phyloP scores from a whole-genome alignment of 306 rosid species.

The Inga laurina region DNA sequence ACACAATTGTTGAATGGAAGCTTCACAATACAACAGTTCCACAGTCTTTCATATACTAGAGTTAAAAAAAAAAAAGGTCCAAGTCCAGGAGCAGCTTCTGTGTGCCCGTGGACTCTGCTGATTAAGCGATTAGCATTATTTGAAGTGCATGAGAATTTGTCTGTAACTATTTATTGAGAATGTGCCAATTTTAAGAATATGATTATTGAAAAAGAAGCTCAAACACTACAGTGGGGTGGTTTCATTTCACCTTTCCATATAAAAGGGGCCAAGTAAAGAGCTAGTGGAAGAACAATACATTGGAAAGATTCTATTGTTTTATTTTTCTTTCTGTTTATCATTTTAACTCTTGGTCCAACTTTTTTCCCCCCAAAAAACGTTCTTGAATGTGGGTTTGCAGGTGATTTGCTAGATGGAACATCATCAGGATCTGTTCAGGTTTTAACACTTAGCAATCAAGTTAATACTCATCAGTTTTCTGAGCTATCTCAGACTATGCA shows the following conservation, averaged over 20 bases:
- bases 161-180: background rate
- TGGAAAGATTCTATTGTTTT: background rate
- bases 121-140: too few species aligned
- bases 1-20: too few species aligned
- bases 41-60: too few species aligned
- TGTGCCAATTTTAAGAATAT: background rate
- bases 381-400: conserved; percentile 35
- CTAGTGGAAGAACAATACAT: background rate
- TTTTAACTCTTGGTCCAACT: background rate
- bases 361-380: background rate
- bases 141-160: background rate
- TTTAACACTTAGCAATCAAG: conserved; percentile 55
- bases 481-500: conserved; percentile 54
- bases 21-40: too few species aligned
- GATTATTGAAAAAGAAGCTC: background rate
- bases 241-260: background rate
- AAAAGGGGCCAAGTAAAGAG: background rate
- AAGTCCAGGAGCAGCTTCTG: too few species aligned
- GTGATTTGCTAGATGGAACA: conserved; percentile 52
- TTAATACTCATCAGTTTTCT: conserved; percentile 49
- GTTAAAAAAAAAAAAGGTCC: too few species aligned
- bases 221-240: background rate
- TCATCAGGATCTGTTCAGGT: conserved; percentile 52
- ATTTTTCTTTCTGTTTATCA: background rate
- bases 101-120: too few species aligned